Evolutionary conservation across 2,329 filamentous ascomycete genomes (phyloP), one percentile per base, ranked within the genome.

Genomic region (Talaromyces sp.): DNA sequence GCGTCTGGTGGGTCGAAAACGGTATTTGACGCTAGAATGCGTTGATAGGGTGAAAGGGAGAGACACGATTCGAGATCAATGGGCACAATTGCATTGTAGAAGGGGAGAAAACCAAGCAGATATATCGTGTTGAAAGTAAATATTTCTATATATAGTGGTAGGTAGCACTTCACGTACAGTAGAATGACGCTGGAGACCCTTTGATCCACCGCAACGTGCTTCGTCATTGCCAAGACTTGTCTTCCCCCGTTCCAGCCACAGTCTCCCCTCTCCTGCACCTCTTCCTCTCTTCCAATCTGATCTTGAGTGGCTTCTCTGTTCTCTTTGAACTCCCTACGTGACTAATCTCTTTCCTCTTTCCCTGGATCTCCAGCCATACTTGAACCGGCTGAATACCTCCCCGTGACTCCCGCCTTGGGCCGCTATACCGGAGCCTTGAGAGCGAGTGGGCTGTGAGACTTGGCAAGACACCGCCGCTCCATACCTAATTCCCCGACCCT

Each of bases 171-270:
- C n/a, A n/a, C n/a, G n/a, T n/a, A n/a, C 29, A 32, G 29, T 13
- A 32, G 29, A 32, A 32, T 32, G 29, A 32, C 13, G 7, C 7
- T 32, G 29, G 13, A 32, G 29, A 32, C 29, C 35, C 35, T 17
- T 35, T 48, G 24, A 29, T 27, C 35, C 35, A 39, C 35, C 36
- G 20, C 16, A 44, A 19, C 33, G 33, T 39, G 61, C 61, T 61
- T 64, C 61, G 56, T 64, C 62, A 64, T 60, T 63, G 62, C 61
- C 62, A 64, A 64, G 62, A 51, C 60, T 51, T 19, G 30, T 44
- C 48, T 37, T 50, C 58, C 57, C 62, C 60, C 58, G 55, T 58
- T 64, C 61, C 50, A 62, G 61, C 62, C 62, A 64, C 61, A 58
- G 50, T 54, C n/a, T n/a, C 55, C 55, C 56, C 60, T 52, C 56